Evolutionary conservation across 331 rosid genomes (phyloP).

Genomic region (Acacia concinna): DNA sequence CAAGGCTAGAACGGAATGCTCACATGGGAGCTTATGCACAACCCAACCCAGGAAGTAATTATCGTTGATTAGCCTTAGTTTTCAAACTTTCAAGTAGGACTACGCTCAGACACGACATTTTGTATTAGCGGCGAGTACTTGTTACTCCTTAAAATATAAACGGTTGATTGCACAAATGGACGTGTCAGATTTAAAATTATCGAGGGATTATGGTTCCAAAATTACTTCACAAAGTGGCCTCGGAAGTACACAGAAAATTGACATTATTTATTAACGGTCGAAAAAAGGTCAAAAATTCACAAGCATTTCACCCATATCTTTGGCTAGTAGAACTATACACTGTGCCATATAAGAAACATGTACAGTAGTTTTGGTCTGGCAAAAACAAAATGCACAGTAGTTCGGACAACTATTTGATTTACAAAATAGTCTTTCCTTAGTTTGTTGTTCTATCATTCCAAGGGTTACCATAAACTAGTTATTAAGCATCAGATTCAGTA

Average conservation of each 20-base stretch:
- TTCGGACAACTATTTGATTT: not conserved
- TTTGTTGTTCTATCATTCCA: not conserved
- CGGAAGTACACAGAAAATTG: not conserved
- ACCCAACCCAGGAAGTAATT: constrained; percentile 43
- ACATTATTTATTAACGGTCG: not conserved
- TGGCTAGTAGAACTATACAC: not conserved
- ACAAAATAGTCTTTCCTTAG: not conserved
- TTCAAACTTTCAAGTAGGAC: not conserved
- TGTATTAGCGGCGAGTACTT: not conserved
- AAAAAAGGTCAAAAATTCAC: not conserved
- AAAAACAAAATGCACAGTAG: too few species aligned
- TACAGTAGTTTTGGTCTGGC: not conserved
- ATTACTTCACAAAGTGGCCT: not conserved
- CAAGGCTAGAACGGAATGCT: constrained; percentile 45
- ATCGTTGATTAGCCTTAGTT: constrained; percentile 3
- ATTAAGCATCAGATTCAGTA: not conserved
- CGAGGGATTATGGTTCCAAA: not conserved
- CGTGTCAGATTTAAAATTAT: not conserved
- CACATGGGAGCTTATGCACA: constrained; percentile 59
- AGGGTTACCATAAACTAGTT: not conserved
- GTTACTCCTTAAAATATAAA: not conserved
- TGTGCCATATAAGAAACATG: not conserved
- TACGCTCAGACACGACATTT: not conserved
- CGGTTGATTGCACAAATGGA: not conserved
- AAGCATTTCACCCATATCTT: not conserved